A percentile compares a stretch with the other conserved stretches of the same genome.
Evolutionary conservation across 129 eudicot genomes (phyloP).

Genomic region (Logfia minima): DNA sequence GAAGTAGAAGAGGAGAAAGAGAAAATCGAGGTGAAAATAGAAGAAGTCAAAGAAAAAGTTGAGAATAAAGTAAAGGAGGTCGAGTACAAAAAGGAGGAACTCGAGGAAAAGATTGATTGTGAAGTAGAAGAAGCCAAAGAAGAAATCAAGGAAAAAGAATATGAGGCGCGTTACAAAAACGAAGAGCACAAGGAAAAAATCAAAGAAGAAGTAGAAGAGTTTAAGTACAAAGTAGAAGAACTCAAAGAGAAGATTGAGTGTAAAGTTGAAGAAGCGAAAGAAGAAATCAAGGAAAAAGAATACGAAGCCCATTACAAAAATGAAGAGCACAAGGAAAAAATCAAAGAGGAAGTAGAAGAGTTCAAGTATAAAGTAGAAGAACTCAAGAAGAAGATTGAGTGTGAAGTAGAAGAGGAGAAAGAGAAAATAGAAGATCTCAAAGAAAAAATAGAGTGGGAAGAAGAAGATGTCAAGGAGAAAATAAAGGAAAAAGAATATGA

Average conservation of each 20-base stretch:
- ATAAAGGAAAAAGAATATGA: slow-evolving; percentile 12
- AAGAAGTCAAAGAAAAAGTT: slow-evolving; percentile 14
- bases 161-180: neutral
- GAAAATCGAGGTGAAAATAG: slow-evolving; percentile 18
- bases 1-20: slow-evolving; percentile 21
- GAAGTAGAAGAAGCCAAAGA: neutral
- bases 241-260: slow-evolving; percentile 11
- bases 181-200: slow-evolving; percentile 25
- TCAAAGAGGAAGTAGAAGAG: slow-evolving; percentile 4
- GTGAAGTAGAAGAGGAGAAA: slow-evolving; percentile 20
- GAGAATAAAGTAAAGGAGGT: slow-evolving; percentile 4
- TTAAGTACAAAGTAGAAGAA: slow-evolving; percentile 9
- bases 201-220: slow-evolving; percentile 9
- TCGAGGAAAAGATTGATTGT: slow-evolving; percentile 6
- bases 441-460: slow-evolving; percentile 14
- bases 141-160: neutral
- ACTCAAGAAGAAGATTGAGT: slow-evolving; percentile 9
- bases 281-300: slow-evolving; percentile 19
- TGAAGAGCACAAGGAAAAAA: slow-evolving; percentile 18
- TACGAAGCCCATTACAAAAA: neutral
- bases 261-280: slow-evolving; percentile 11
- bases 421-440: slow-evolving; percentile 24
- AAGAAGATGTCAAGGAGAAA: slow-evolving; percentile 23
- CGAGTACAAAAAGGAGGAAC: slow-evolving; percentile 15
- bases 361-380: slow-evolving; percentile 7